phyloP scores from a whole-genome alignment of 441 rosid genomes.

The Manihot esculenta region DNA sequence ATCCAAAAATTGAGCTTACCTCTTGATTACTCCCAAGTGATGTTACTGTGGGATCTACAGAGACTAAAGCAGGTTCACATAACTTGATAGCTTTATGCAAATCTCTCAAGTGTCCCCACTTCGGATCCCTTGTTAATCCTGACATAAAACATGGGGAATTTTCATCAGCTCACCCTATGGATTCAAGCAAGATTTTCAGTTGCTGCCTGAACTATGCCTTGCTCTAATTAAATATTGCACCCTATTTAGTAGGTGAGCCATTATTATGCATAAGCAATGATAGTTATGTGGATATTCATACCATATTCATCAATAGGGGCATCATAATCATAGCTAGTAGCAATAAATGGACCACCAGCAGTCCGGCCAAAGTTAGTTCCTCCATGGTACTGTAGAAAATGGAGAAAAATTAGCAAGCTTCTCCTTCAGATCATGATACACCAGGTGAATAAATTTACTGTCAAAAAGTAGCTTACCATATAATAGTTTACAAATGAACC shows the following conservation, averaged over 20 bases:
- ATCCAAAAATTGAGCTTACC: slow-evolving; percentile 36
- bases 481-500: slow-evolving; percentile 90
- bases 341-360: slow-evolving; percentile 94
- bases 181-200: slow-evolving; percentile 21
- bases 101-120: slow-evolving; percentile 97
- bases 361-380: slow-evolving; percentile 98
- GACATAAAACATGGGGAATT: too few species aligned
- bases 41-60: slow-evolving; percentile 61
- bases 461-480: slow-evolving; percentile 55
- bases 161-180: too few species aligned
- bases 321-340: slow-evolving; percentile 93
- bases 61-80: slow-evolving; percentile 88
- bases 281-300: slow-evolving; percentile 24
- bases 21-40: slow-evolving; percentile 84
- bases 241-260: slow-evolving; percentile 8
- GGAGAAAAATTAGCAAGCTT: neutral
- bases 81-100: slow-evolving; percentile 86
- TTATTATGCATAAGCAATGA: slow-evolving; percentile 5
- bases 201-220: slow-evolving; percentile 14
- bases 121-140: slow-evolving; percentile 87
- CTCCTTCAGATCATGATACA: neutral
- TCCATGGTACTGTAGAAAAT: slow-evolving; percentile 71
- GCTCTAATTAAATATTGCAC: neutral
- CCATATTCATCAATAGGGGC: slow-evolving; percentile 97
- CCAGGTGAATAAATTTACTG: neutral